Evolutionary conservation across 2,329 filamentous ascomycete species (phyloP), one percentile per base, ranked within the genome.

Genomic region (Ophiostoma sp.): DNA sequence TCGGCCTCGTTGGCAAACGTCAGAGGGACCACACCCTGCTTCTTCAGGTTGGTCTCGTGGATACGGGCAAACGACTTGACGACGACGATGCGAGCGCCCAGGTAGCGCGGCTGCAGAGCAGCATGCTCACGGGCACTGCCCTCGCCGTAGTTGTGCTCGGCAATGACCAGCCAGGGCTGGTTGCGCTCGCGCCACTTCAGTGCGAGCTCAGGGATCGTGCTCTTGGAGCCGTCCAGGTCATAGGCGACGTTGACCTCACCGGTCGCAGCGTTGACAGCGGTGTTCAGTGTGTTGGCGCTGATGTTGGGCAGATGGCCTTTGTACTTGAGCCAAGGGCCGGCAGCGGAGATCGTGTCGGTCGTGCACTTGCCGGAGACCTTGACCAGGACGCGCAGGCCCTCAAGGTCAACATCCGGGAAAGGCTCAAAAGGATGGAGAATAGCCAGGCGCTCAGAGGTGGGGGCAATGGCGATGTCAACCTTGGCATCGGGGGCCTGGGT

Each of bases 271-370:
- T 97, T 97, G 76, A 93, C 85, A 70, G 95, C 95, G 67, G 93
- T 95, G 80, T 97, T 97, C 73, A 99, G 87, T 2, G 95, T 99
- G 85, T 99, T 99, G 76, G 92, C 92, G 74, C 89, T 91, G 78
- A 99, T 99, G 83, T 99, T 99, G 78, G 95, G 92, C 71, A 99
- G 87, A 79, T 99, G 95, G 71, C 95, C 95, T 84, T 98, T 98
- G 87, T 98, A 99, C 81, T 98, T 98, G 73, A 99, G 87, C 94
- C 94, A 98, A 16, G 94, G 94, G 5, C 94, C 94, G 0, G 94
- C 94, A 45, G 94, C 94, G 49, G 93, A 98, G 79, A 99, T 99
- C 74, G 95, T 98, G 80, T 99, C 95, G 60, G 95, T 99, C 69
- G 95, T 99, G 84, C 95, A 99, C 81, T 99, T 97, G 72, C 95